Evolutionary conservation across 257 asterid species (phyloP).

Genomic region (Dorcoceras hygrometricum): DNA sequence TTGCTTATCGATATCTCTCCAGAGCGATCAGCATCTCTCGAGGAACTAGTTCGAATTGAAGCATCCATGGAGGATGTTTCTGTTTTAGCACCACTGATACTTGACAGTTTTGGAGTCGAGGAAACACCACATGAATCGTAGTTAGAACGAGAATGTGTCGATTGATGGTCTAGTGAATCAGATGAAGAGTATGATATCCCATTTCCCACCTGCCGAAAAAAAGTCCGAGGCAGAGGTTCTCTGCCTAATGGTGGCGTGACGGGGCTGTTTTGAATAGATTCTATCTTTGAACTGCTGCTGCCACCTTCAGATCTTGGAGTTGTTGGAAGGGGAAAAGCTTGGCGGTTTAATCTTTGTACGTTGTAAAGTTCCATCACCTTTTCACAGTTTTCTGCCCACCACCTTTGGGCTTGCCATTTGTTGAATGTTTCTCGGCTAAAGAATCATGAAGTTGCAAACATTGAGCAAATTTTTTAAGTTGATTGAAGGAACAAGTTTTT

Average conservation of each 20-base stretch:
- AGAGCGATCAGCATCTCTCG: conserved; percentile 71
- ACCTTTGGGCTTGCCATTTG: conserved; percentile 94
- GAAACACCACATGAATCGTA: conserved; percentile 55
- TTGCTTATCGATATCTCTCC: conserved; percentile 87
- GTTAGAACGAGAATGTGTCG: conserved; percentile 48
- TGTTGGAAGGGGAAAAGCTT: conserved; percentile 77
- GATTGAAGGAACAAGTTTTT: neutral
- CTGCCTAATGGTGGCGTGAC: conserved; percentile 78
- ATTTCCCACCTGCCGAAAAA: conserved; percentile 45
- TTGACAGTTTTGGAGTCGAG: conserved; percentile 89
- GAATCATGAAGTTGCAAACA: conserved; percentile 10
- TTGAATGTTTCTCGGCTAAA: conserved; percentile 85
- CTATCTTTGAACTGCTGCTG: conserved; percentile 54
- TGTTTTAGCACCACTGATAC: conserved; percentile 54
- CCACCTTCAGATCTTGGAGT: conserved; percentile 81
- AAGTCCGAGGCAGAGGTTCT: conserved; percentile 66
- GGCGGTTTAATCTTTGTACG: conserved; percentile 76
- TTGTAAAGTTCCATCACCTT: conserved; percentile 89
- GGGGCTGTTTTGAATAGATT: conserved; percentile 65
- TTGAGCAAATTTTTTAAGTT: neutral
- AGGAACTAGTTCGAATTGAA: conserved; percentile 75
- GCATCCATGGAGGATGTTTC: conserved; percentile 59
- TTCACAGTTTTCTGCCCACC: conserved; percentile 97
- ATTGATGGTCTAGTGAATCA: conserved; percentile 57
- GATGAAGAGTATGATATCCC: conserved; percentile 53